Conservation (phyloP, 2,329 filamentous ascomycete genomes). For the Ceratocystis cubensis region DNA sequence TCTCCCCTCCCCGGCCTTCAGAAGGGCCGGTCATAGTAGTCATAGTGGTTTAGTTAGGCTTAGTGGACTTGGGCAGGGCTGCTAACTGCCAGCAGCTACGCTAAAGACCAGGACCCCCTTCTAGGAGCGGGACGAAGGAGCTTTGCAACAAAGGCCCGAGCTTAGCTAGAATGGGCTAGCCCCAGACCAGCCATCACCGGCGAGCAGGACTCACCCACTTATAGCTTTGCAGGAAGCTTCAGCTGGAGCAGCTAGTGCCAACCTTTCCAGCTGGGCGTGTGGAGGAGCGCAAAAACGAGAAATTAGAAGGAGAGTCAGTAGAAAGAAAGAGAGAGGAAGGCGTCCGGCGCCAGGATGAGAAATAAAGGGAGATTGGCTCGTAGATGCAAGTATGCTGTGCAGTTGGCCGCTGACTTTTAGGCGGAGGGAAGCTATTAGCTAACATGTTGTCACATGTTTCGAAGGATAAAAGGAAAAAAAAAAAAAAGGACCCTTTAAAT, state of each 20-base stretch:
- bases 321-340: not conserved
- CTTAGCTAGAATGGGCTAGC: not conserved
- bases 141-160: constrained; percentile 7
- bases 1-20: not conserved
- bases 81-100: not conserved
- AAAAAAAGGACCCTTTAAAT: too few relatives aligned
- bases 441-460: too few relatives aligned
- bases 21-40: not conserved
- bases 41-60: not conserved
- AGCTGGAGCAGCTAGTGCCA: constrained; percentile 5
- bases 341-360: too few relatives aligned
- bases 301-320: not conserved
- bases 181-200: not conserved
- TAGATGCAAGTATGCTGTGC: not conserved
- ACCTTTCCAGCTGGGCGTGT: constrained; percentile 7
- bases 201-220: not conserved
- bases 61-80: not conserved
- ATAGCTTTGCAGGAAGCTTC: not conserved
- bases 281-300: not conserved
- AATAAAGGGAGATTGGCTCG: not conserved
- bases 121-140: constrained; percentile 4
- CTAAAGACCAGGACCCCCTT: not conserved
- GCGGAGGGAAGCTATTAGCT: too few relatives aligned
- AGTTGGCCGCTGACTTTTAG: not conserved
- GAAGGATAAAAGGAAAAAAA: too few relatives aligned